Evolutionary conservation across 352 stramenopile species (phyloP).

Genomic region (Globisporangium echinulatum): DNA sequence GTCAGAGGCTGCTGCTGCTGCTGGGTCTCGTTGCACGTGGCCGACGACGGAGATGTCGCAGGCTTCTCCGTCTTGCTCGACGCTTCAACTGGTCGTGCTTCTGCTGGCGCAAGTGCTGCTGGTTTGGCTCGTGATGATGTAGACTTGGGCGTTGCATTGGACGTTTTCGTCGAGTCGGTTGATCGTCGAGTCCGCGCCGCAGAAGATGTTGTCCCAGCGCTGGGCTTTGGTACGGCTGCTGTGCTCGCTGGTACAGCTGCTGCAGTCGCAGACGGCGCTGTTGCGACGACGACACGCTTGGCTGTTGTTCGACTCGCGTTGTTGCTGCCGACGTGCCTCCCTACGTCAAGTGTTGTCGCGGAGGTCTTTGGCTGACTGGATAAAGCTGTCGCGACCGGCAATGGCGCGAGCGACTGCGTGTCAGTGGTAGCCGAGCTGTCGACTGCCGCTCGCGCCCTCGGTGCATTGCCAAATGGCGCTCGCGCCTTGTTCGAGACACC

Average conservation of each 20-base stretch:
- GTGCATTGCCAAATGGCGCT: too few species aligned
- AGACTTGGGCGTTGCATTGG: slow-evolving; percentile 8
- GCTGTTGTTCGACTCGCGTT: background rate
- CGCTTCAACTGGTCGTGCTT: too few species aligned
- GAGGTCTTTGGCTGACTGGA: too few species aligned
- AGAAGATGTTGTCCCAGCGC: background rate
- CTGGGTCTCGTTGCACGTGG: too few species aligned
- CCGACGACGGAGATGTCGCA: background rate
- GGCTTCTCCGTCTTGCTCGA: background rate
- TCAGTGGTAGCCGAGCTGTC: too few species aligned
- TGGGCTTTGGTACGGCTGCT: background rate
- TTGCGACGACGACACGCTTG: background rate
- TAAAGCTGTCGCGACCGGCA: too few species aligned
- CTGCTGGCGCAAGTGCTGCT: background rate
- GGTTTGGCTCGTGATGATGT: background rate
- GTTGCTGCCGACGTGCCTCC: background rate
- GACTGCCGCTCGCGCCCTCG: too few species aligned
- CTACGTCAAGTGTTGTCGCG: too few species aligned
- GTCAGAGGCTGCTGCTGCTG: too few species aligned
- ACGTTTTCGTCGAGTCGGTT: background rate
- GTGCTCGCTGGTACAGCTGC: background rate
- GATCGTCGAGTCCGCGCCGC: background rate
- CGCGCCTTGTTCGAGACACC: too few species aligned
- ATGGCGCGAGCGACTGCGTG: too few species aligned
- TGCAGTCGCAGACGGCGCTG: background rate